Conservation (phyloP, 352 stramenopile species). For the Phytophthora kernoviae region DNA sequence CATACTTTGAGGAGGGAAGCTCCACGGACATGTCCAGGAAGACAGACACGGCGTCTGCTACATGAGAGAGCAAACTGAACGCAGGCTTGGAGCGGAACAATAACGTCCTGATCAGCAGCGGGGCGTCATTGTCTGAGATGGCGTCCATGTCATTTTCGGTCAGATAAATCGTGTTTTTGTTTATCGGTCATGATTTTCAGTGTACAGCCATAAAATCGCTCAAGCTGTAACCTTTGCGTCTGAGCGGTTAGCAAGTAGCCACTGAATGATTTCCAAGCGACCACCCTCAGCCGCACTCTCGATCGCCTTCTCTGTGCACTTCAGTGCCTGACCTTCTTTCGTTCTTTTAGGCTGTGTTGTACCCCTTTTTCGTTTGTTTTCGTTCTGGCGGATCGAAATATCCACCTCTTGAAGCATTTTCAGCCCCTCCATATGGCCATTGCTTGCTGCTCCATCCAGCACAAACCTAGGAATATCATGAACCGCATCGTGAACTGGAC, state of each 20-base stretch:
- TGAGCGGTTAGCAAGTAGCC: slow-evolving; percentile 5
- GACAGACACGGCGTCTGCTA: background rate
- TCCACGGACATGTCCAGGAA: slow-evolving; percentile 18
- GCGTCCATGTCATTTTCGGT: too few species aligned
- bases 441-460: slow-evolving; percentile 11
- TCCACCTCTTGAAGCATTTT: too few species aligned
- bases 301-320: slow-evolving; percentile 7
- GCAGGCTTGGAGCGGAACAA: slow-evolving; percentile 3
- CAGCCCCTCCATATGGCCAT: slow-evolving; percentile 25
- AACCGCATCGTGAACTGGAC: too few species aligned
- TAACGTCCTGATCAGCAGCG: background rate
- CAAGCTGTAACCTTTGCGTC: too few species aligned
- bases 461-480: background rate
- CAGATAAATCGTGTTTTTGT: too few species aligned
- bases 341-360: slow-evolving; percentile 1
- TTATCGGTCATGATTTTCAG: too few species aligned
- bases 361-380: slow-evolving; percentile 1
- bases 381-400: too few species aligned
- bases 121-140: too few species aligned
- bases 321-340: too few species aligned
- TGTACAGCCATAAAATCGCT: too few species aligned
- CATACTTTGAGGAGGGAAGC: slow-evolving; percentile 1
- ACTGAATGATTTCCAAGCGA: slow-evolving; percentile 5
- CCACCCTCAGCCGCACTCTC: slow-evolving; percentile 3
- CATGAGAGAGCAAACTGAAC: slow-evolving; percentile 6